Conservation (phyloP, 805 yeast genomes). For the Ogataea naganishii region DNA sequence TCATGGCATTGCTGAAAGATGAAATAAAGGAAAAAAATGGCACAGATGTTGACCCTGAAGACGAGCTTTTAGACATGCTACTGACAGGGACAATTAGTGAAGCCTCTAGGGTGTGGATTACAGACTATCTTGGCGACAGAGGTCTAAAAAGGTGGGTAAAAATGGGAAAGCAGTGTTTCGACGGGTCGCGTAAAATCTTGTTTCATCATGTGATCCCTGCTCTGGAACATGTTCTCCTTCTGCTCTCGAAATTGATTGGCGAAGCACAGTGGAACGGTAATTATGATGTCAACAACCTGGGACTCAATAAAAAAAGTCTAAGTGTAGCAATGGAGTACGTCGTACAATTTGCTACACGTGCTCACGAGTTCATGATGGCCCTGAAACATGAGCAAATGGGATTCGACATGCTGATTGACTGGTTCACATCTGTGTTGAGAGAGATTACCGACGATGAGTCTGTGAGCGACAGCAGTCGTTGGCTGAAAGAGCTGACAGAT, state of each 20-base stretch:
- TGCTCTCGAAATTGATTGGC: conserved; percentile 34
- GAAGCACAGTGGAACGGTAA: conserved; percentile 27
- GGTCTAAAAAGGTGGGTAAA: conserved; percentile 50
- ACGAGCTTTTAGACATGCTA: conserved; percentile 37
- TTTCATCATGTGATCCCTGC: conserved; percentile 46
- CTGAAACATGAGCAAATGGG: conserved; percentile 36
- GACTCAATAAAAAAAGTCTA: conserved; percentile 10
- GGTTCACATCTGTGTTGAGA: conserved; percentile 31
- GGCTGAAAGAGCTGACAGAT: conserved; percentile 22
- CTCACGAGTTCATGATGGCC: conserved; percentile 31
- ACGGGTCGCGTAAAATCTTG: conserved; percentile 35
- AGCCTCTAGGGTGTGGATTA: conserved; percentile 47
- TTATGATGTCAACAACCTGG: conserved; percentile 9
- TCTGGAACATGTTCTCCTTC: conserved; percentile 43
- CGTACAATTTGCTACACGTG: conserved; percentile 20
- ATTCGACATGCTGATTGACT: conserved; percentile 35
- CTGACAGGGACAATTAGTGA: conserved; percentile 47
- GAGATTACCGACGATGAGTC: conserved; percentile 30
- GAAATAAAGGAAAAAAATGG: conserved; percentile 20
- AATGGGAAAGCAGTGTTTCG: conserved; percentile 42
- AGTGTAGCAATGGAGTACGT: conserved; percentile 12
- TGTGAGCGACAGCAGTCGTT: conserved; percentile 8
- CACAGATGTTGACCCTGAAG: conserved; percentile 21
- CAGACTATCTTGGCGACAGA: conserved; percentile 59
- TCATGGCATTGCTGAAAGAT: conserved; percentile 26